Percentiles rank a stretch among this genome's conserved stretches.
phyloP scores from a whole-genome alignment of 495 filamentous ascomycete genomes.

The Xylaria telfairii region DNA sequence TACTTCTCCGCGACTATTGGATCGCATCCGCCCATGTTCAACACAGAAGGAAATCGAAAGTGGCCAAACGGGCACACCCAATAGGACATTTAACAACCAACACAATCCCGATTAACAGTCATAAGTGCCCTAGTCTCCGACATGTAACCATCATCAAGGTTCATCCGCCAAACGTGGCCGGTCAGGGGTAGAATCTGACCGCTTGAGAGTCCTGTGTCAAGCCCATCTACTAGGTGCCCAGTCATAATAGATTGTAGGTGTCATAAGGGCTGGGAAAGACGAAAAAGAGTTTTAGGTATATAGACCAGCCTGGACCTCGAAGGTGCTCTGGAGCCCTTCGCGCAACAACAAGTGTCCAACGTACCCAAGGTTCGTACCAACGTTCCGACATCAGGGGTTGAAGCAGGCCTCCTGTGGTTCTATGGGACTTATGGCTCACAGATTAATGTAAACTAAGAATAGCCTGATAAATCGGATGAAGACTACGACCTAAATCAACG shows the following conservation, averaged over 20 bases:
- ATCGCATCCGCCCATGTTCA: neutral
- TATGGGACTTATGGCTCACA: neutral
- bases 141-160: neutral
- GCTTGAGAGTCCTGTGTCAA: neutral
- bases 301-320: neutral
- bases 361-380: neutral
- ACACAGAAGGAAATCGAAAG: neutral
- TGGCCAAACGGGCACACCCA: neutral
- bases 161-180: neutral
- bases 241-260: neutral
- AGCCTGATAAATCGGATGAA: neutral
- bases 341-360: neutral
- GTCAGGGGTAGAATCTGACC: neutral
- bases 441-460: neutral
- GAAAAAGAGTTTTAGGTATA: neutral
- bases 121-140: neutral
- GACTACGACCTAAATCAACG: neutral
- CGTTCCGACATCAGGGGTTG: neutral
- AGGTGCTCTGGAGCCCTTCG: neutral
- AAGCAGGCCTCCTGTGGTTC: neutral
- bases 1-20: neutral
- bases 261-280: neutral
- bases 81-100: neutral
- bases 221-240: neutral
- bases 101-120: neutral